Evolutionary conservation across 177 flowering plant genomes (phyloP), one percentile per base, ranked within the genome.

Genomic region (Tripterygium wilfordii): DNA sequence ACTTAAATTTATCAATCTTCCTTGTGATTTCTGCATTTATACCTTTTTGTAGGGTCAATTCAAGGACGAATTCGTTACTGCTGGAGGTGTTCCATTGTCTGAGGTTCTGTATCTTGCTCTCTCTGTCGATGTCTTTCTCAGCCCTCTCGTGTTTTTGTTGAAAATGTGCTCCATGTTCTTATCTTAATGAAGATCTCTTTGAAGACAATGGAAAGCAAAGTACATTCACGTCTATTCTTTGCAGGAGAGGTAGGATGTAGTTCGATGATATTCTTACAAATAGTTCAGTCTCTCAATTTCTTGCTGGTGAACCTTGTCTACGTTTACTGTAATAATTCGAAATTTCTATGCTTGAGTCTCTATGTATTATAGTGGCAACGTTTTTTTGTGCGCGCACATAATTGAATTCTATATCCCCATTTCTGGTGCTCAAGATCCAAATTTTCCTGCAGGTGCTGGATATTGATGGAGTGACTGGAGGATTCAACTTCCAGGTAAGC

Each of bases 21-120:
- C 14, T 16, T 37, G 38, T 15, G 10, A 21, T 29, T 20, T 20
- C 16, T 17, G 21, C 17, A 19, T 36, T 45, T 17, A 10, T 22
- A 50, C 41, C 4, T 3, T 48, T 14, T 25, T 75, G 56, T 52
- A 84, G 98, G 90, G 98, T 24, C 85, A 78, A 80, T 91, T 82
- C 47, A 91, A 91, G 74, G 98, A 91, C 60, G 98, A 91, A 70
- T 91, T 91, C 63, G 98, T 91, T 61, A 91, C 92, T 46, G 90
- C 98, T 52, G 98, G 98, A 37, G 98, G 95, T 20, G 87, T 91
- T 50, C 98, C 94, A 4, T 66, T 91, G 42, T 75, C 92, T 21
- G 96, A 91, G 98, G 98, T 88, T 36, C 56, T 51, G 60, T 48
- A 59, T 54, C 57, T 51, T 51, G 60, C 41, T 58, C 48, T 38